Percentiles rank a stretch among this genome's conserved stretches.
phyloP scores from a whole-genome alignment of 768 basidiomycete species.

The Cystofilobasidium bisporidii region DNA sequence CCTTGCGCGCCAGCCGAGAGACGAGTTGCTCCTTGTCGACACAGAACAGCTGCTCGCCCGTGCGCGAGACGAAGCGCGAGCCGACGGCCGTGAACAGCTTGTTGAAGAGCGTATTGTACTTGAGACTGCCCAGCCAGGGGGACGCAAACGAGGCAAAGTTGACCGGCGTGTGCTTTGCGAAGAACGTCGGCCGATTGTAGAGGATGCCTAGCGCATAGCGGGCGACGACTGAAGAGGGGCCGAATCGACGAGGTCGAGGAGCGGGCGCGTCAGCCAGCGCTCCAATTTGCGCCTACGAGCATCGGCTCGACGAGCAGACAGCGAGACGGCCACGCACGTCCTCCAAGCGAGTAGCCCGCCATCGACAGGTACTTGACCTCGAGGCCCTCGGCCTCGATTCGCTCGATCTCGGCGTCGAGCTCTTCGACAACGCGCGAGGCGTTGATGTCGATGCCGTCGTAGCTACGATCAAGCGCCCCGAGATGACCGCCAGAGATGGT shows the following conservation, averaged over 20 bases:
- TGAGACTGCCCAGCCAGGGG: slow-evolving; percentile 64
- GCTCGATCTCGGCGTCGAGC: slow-evolving; percentile 53
- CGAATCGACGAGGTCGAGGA: too few relatives aligned
- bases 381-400: slow-evolving; percentile 47
- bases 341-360: slow-evolving; percentile 53
- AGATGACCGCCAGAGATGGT: too few relatives aligned
- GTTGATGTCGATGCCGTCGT: slow-evolving; percentile 77
- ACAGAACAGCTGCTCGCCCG: slow-evolving; percentile 69
- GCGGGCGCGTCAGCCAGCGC: too few relatives aligned
- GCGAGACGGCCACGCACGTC: background rate
- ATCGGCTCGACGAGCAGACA: too few relatives aligned
- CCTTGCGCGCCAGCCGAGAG: slow-evolving; percentile 47
- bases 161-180: slow-evolving; percentile 57
- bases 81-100: slow-evolving; percentile 57
- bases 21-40: slow-evolving; percentile 56
- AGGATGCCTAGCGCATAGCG: slow-evolving; percentile 57
- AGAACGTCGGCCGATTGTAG: slow-evolving; percentile 52
- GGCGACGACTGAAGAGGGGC: slow-evolving; percentile 12
- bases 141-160: slow-evolving; percentile 79
- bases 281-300: too few relatives aligned
- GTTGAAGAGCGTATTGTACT: slow-evolving; percentile 55
- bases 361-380: slow-evolving; percentile 61
- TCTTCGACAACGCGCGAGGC: slow-evolving; percentile 70
- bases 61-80: slow-evolving; percentile 60
- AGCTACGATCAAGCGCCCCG: slow-evolving; percentile 42